These are phyloP conservation scores for Pholiota conissans DNA, from an alignment of 768 basidiomycete genomes.

Conservation along the genomic window DNA sequence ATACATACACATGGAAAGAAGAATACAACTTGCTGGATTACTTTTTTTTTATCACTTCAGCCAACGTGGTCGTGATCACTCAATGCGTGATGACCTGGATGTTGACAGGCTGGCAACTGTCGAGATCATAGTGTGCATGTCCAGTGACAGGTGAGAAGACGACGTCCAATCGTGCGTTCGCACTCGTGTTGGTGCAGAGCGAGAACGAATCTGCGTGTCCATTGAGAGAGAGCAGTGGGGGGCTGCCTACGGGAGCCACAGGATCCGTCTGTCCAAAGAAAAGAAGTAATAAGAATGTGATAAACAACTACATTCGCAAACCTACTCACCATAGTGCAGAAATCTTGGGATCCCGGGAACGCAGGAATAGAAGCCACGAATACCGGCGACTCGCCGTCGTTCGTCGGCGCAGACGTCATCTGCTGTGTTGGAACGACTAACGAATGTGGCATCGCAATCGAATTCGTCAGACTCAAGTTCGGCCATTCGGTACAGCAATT, in stretches of 20 bases:
- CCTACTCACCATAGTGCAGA: constrained; percentile 37
- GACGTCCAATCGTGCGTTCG: constrained; percentile 39
- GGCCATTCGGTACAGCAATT: constrained; percentile 46
- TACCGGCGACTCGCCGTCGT: constrained; percentile 41
- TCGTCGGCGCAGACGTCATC: constrained; percentile 37
- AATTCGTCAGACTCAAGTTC: constrained; percentile 35
- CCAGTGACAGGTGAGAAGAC: constrained; percentile 43
- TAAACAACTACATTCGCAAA: background rate
- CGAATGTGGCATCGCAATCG: constrained; percentile 40
- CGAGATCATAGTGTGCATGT: constrained; percentile 40
- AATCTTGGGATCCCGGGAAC: constrained; percentile 41
- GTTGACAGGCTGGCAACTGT: constrained; percentile 36
- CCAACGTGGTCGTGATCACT: background rate
- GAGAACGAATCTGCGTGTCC: constrained; percentile 40
- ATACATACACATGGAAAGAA: background rate
- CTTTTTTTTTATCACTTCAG: background rate
- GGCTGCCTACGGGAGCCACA: constrained; percentile 24
- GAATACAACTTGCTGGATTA: background rate
- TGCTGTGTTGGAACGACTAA: constrained; percentile 35
- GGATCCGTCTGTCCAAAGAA: constrained; percentile 23
- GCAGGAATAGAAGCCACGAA: constrained; percentile 46
- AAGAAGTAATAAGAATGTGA: too few species aligned
- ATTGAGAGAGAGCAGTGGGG: constrained; percentile 37
- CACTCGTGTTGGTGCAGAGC: constrained; percentile 41
- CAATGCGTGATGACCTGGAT: constrained; percentile 32